Conservation (phyloP, 352 stramenopile genomes). For the Thalassiosira pacifica region DNA sequence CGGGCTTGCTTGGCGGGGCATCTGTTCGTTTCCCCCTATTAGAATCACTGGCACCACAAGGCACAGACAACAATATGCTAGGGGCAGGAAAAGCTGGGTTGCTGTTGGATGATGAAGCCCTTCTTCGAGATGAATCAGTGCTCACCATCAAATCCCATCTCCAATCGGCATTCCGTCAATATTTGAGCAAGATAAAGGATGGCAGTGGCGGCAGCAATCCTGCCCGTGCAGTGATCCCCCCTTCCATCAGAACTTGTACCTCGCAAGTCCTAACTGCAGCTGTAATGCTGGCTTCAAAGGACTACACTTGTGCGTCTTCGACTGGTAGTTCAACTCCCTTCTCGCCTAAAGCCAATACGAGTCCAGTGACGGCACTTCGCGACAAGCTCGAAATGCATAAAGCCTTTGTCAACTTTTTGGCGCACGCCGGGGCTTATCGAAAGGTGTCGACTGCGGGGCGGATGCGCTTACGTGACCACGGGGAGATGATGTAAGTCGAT, state of each 20-base stretch:
- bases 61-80: neutral
- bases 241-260: conserved; percentile 43
- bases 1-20: conserved; percentile 42
- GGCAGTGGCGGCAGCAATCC: neutral
- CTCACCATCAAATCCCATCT: conserved; percentile 49
- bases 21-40: conserved; percentile 41
- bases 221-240: conserved; percentile 26
- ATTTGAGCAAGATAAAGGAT: conserved; percentile 28
- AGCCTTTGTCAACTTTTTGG: conserved; percentile 53
- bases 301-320: conserved; percentile 15
- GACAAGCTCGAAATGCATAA: conserved; percentile 50
- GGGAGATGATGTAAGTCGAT: conserved; percentile 48
- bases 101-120: neutral
- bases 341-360: neutral
- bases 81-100: neutral
- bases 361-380: conserved; percentile 17
- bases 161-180: conserved; percentile 51
- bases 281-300: conserved; percentile 41
- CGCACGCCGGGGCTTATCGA: conserved; percentile 46
- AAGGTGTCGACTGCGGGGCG: conserved; percentile 34
- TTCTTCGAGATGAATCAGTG: conserved; percentile 26
- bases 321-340: conserved; percentile 20
- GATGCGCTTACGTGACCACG: conserved; percentile 49
- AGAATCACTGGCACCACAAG: neutral
- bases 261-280: conserved; percentile 43